These are phyloP conservation scores for Solanum lycopersicoides DNA, from an alignment of 257 asterid genomes.

Conservation along the genomic window DNA sequence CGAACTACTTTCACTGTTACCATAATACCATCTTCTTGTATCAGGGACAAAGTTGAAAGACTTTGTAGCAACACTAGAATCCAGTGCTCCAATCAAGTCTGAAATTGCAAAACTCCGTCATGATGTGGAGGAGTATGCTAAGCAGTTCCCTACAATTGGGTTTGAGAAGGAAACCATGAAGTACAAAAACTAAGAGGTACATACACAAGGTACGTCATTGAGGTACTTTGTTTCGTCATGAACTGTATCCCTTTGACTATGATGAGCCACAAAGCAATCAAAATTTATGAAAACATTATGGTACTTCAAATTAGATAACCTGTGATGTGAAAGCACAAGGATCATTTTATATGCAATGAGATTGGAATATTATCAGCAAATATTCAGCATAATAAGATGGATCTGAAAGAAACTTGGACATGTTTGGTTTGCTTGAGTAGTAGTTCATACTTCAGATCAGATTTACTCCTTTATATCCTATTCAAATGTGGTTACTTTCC, in stretches of 20 bases:
- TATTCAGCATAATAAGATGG: background rate
- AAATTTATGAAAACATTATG: background rate
- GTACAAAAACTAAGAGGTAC: slow-evolving; percentile 40
- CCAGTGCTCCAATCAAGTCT: slow-evolving; percentile 41
- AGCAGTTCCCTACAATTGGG: slow-evolving; percentile 84
- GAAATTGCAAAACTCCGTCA: slow-evolving; percentile 48
- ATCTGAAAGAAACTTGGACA: background rate
- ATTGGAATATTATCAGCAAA: background rate
- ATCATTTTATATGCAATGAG: background rate
- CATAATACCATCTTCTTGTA: background rate
- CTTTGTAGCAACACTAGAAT: slow-evolving; percentile 64
- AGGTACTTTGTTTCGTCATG: background rate
- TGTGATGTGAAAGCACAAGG: background rate
- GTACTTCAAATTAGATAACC: background rate
- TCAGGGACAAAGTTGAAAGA: slow-evolving; percentile 85
- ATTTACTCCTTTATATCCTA: background rate
- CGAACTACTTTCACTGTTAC: background rate
- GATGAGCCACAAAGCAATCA: background rate
- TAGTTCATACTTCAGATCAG: background rate
- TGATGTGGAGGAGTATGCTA: slow-evolving; percentile 78
- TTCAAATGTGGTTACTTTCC: background rate
- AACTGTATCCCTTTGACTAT: background rate
- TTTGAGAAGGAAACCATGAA: slow-evolving; percentile 84
- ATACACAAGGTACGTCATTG: background rate
- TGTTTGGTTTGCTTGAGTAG: background rate